Percentiles rank a stretch among this genome's conserved stretches.
Evolutionary conservation across 257 asterid genomes (phyloP).

Genomic region (Lithospermum erythrorhizon): DNA sequence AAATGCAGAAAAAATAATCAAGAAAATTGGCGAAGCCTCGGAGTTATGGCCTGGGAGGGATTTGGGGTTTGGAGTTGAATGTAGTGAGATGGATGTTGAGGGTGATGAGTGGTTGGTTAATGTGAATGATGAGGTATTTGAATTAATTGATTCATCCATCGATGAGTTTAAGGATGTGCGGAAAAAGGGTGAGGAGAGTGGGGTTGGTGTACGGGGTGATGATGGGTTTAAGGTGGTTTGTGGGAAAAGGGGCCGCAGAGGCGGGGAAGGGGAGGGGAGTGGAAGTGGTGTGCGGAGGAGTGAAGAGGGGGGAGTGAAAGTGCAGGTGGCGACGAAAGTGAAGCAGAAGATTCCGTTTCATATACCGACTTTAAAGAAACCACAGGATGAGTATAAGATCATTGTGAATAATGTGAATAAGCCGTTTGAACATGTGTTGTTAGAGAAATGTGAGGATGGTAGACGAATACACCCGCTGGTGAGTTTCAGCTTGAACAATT

Average conservation of each 20-base stretch:
- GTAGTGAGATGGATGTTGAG: slow-evolving; percentile 57
- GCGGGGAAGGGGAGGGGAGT: slow-evolving; percentile 24
- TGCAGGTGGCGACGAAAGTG: slow-evolving; percentile 50
- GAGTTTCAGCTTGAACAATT: background rate
- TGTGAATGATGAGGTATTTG: slow-evolving; percentile 59
- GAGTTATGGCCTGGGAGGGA: slow-evolving; percentile 35
- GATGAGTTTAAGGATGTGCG: slow-evolving; percentile 52
- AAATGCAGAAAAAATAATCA: slow-evolving; percentile 39
- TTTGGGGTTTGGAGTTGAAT: slow-evolving; percentile 45
- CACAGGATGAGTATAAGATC: slow-evolving; percentile 80
- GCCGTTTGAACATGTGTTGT: slow-evolving; percentile 88
- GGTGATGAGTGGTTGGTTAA: slow-evolving; percentile 68
- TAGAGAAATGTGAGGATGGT: slow-evolving; percentile 71
- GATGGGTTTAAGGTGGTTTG: slow-evolving; percentile 3
- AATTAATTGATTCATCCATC: slow-evolving; percentile 58
- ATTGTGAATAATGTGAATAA: slow-evolving; percentile 67
- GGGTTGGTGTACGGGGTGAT: slow-evolving; percentile 33
- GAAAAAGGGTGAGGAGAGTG: slow-evolving; percentile 46
- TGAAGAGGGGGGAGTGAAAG: slow-evolving; percentile 29
- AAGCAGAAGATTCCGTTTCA: slow-evolving; percentile 88
- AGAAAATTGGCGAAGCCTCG: slow-evolving; percentile 44
- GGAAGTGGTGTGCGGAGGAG: slow-evolving; percentile 14
- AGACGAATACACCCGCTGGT: slow-evolving; percentile 74
- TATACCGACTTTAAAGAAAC: slow-evolving; percentile 50
- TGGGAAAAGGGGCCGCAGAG: slow-evolving; percentile 11